Evolutionary conservation across 2,329 filamentous ascomycete genomes (phyloP).

Genomic region (Cladosporium sp.): DNA sequence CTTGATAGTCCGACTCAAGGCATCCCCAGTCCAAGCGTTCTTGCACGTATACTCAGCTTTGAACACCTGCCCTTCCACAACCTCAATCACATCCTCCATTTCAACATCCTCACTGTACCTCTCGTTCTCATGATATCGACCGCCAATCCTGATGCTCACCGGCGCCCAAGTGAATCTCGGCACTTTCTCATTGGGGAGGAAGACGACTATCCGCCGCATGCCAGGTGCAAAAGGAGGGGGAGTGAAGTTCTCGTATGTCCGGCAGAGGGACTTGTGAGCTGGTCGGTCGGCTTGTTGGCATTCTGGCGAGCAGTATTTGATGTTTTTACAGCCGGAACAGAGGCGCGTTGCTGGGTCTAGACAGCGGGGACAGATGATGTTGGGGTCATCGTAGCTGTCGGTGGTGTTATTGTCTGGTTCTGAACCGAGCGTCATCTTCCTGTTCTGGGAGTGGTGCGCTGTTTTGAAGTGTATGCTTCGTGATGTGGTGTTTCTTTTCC

Average conservation of each 20-base stretch:
- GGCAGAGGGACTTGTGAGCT: slow-evolving; percentile 12
- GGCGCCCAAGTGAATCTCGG: slow-evolving; percentile 10
- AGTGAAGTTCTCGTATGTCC: slow-evolving; percentile 1
- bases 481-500: too few relatives aligned
- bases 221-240: not conserved
- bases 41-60: not conserved
- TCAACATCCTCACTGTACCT: not conserved
- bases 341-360: not conserved
- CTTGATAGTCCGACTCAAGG: not conserved
- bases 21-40: not conserved
- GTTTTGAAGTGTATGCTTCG: not conserved
- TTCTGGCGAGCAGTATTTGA: slow-evolving; percentile 12
- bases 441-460: not conserved
- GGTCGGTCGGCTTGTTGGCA: slow-evolving; percentile 9
- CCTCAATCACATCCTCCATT: not conserved
- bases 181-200: not conserved
- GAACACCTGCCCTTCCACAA: not conserved
- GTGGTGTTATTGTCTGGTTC: not conserved
- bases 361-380: slow-evolving; percentile 3
- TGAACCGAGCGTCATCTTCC: not conserved
- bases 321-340: slow-evolving; percentile 2
- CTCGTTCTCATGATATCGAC: not conserved
- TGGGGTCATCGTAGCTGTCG: too few relatives aligned
- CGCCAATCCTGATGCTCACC: not conserved
- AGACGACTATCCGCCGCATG: slow-evolving; percentile 4